Evolutionary conservation across 129 eudicot species (phyloP), one percentile per base, ranked within the genome.

Genomic region (Escallonia herrerae): DNA sequence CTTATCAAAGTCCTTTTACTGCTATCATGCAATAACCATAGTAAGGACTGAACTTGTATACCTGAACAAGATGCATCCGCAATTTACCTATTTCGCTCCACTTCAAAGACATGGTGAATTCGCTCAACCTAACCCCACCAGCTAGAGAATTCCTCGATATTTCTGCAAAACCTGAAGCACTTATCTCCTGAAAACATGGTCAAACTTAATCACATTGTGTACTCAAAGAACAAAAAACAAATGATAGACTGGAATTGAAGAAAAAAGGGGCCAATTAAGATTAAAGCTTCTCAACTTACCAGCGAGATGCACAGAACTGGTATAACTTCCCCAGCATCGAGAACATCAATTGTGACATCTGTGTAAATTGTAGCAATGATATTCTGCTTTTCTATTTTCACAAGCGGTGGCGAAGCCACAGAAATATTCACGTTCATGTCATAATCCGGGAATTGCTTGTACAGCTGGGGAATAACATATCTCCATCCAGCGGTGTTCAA

Each of bases 401-500:
- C 71, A 40, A 43, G 64, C 3, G 97, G 95, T 64, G 84, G 83
- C 37, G 97, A 84, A 59, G 80, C 44, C 58, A 86, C 56, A 39
- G 87, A 81, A 60, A 94, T 49, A 77, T 94, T 84, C 44, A 94
- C 80, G 57, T 69, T 82, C 95, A 94, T 80, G 68, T 79, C 87
- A 72, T 76, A 81, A 70, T 94, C 77, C 15, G 99, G 95, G 64
- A 41, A 94, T 71, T 67, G 51, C 69, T 80, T 82, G 81, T 94
- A 94, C 73, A 94, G 75, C 78, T 79, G 80, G 12, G 99, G 99
- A 74, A 94, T 51, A 8, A 89, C 77, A 66, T 68, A 81, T 74
- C 76, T 86, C 99, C 99, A 94, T 58, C 73, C 85, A 56, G 97
- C 82, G 46, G 99, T 94, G 90, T 94, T 94, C 79, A 94, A 69